Evolutionary conservation across 2,329 filamentous ascomycete species (phyloP).

Genomic region (Alternaria brassicicola): DNA sequence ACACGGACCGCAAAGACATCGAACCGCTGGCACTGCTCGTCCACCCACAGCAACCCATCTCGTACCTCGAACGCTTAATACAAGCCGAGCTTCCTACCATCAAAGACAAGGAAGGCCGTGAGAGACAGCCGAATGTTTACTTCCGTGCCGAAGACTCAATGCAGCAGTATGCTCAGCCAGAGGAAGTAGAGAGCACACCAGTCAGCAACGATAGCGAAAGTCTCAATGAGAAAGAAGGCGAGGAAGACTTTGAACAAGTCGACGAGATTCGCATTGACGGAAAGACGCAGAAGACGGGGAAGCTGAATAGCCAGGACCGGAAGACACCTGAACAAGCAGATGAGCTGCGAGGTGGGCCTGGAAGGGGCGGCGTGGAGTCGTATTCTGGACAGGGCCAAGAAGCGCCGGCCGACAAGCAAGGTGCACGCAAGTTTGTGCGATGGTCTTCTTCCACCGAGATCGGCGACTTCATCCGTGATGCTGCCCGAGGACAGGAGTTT

Average conservation of each 20-base stretch:
- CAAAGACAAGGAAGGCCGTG: slow-evolving; percentile 64
- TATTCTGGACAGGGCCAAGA: slow-evolving; percentile 75
- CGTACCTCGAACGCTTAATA: slow-evolving; percentile 86
- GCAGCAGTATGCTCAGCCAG: slow-evolving; percentile 58
- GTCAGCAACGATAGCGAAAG: slow-evolving; percentile 37
- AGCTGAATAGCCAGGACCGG: slow-evolving; percentile 37
- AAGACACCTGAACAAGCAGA: slow-evolving; percentile 41
- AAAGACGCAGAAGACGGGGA: slow-evolving; percentile 55
- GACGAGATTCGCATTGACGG: slow-evolving; percentile 60
- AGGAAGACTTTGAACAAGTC: slow-evolving; percentile 53
- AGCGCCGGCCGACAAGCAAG: slow-evolving; percentile 46
- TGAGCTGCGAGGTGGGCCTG: slow-evolving; percentile 54
- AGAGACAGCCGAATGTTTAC: slow-evolving; percentile 73
- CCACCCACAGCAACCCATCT: slow-evolving; percentile 88
- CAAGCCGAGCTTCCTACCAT: slow-evolving; percentile 83
- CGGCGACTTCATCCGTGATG: slow-evolving; percentile 91
- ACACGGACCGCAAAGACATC: slow-evolving; percentile 69
- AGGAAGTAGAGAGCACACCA: slow-evolving; percentile 32
- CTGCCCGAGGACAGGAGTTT: slow-evolving; percentile 83
- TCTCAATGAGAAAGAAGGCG: slow-evolving; percentile 32
- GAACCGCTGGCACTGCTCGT: slow-evolving; percentile 84
- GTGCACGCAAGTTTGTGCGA: slow-evolving; percentile 73
- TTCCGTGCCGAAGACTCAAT: slow-evolving; percentile 81
- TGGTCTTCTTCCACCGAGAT: slow-evolving; percentile 91
- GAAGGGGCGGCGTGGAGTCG: slow-evolving; percentile 68